A percentile compares a stretch with the other conserved stretches of the same genome.
phyloP scores from a whole-genome alignment of 805 yeast genomes.

The Wickerhamiella sorbophila region DNA sequence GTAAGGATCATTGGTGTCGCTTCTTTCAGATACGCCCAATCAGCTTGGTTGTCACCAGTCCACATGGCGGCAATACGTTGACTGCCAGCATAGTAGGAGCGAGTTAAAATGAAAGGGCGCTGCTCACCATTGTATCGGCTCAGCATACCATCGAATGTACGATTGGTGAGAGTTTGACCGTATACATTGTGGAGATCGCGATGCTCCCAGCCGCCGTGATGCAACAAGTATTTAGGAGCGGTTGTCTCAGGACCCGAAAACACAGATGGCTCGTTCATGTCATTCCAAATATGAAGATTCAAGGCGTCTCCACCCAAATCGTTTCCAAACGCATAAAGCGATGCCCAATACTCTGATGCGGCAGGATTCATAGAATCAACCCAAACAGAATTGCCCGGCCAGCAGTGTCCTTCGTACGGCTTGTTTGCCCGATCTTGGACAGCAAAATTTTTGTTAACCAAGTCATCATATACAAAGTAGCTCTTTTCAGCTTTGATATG shows the following conservation, averaged over 20 bases:
- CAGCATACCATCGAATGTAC: constrained; percentile 55
- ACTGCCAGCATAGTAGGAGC: constrained; percentile 82
- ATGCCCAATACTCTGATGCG: constrained; percentile 47
- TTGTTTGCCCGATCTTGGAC: constrained; percentile 35
- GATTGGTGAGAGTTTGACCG: constrained; percentile 67
- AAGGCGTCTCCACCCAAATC: constrained; percentile 35
- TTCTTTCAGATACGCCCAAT: constrained; percentile 70
- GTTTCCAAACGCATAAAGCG: constrained; percentile 35
- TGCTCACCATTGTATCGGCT: constrained; percentile 34
- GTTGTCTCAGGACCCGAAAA: constrained; percentile 92
- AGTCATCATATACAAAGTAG: constrained; percentile 46
- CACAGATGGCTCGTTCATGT: constrained; percentile 95
- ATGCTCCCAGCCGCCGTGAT: constrained; percentile 73
- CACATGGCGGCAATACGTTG: constrained; percentile 88
- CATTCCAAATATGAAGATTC: constrained; percentile 86
- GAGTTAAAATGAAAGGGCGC: constrained; percentile 78
- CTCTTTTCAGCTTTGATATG: constrained; percentile 51
- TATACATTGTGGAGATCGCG: constrained; percentile 80
- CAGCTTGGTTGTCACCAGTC: constrained; percentile 95
- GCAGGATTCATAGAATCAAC: constrained; percentile 65
- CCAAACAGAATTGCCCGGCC: constrained; percentile 98
- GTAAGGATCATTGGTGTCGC: constrained; percentile 84
- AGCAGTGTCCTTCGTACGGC: constrained; percentile 72
- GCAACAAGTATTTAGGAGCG: constrained; percentile 68
- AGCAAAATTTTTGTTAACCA: constrained; percentile 32